Evolutionary conservation across 108 stramenopile species (phyloP).

Genomic region (Conticribra guillardii): DNA sequence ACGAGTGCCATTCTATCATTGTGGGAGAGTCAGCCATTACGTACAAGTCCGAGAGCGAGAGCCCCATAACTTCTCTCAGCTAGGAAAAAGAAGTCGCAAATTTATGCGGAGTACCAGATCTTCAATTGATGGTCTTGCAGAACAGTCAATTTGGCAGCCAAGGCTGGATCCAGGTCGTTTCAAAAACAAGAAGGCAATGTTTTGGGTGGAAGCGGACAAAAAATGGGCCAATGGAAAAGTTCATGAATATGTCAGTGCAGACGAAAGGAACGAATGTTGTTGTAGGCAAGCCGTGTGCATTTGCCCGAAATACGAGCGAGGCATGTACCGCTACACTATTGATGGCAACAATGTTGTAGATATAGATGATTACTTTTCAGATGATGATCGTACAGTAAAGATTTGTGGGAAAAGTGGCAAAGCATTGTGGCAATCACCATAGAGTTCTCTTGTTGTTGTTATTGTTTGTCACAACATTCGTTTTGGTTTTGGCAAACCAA

Average conservation of each 20-base stretch:
- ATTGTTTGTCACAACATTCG: too few relatives aligned
- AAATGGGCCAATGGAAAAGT: neutral
- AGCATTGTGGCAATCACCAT: neutral
- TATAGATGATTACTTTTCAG: conserved; percentile 1
- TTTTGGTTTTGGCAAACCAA: too few relatives aligned
- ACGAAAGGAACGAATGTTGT: neutral
- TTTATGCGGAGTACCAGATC: neutral
- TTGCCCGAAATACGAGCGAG: neutral
- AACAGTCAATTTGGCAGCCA: too few relatives aligned
- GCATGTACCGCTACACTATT: conserved; percentile 4
- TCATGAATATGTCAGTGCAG: conserved; percentile 1
- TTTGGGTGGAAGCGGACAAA: neutral
- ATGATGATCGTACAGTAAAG: neutral
- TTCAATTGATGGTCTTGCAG: too few relatives aligned
- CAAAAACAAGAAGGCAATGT: neutral
- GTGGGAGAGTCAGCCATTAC: neutral
- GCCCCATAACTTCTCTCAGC: too few relatives aligned
- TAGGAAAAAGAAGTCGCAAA: neutral
- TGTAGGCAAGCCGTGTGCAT: neutral
- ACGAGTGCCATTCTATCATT: neutral
- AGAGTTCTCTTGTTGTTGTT: too few relatives aligned
- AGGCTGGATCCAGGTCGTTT: neutral
- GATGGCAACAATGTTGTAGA: too few relatives aligned
- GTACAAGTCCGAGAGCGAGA: neutral
- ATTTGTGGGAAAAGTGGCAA: neutral